These are phyloP conservation scores for Ceratobasidium sp. DNA, from an alignment of 1,284 basidiomycete genomes.

Conservation along the genomic window DNA sequence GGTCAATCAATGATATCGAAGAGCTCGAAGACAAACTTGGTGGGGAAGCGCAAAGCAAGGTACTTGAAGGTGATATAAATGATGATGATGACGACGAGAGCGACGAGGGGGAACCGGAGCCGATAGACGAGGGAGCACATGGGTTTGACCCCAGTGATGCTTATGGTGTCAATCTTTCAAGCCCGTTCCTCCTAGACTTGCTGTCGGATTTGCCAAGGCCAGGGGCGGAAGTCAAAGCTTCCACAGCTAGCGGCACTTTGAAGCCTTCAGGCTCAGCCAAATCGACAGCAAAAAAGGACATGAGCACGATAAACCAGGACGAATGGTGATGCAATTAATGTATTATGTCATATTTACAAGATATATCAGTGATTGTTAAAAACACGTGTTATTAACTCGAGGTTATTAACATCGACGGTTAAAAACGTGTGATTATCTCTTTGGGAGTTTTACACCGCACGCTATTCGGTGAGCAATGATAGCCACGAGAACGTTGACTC, in stretches of 20 bases:
- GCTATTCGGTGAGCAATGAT: constrained; percentile 20
- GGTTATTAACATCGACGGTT: constrained; percentile 15
- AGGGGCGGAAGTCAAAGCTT: not conserved
- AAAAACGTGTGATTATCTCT: constrained; percentile 21
- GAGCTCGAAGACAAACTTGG: not conserved
- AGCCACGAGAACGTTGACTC: not conserved
- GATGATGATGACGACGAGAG: not conserved
- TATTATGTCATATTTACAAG: constrained; percentile 10
- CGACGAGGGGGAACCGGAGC: constrained; percentile 10
- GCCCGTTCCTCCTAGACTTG: not conserved
- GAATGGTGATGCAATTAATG: not conserved
- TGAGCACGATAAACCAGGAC: constrained; percentile 12
- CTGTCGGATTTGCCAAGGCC: not conserved
- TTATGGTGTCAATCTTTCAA: constrained; percentile 5
- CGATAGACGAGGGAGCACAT: not conserved
- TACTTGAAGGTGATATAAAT: too few species aligned
- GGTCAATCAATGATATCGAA: not conserved
- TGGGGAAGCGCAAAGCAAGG: not conserved
- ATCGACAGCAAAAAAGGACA: constrained; percentile 23
- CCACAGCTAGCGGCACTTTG: not conserved
- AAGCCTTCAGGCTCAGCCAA: not conserved
- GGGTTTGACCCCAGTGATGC: not conserved
- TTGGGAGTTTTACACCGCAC: constrained; percentile 2
- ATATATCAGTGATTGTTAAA: constrained; percentile 8
- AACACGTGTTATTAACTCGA: constrained; percentile 31